Evolutionary conservation across 192 early-diverging fungal genomes (phyloP), one percentile per base, ranked within the genome.

Genomic region (Umbelopsis ramanniana): DNA sequence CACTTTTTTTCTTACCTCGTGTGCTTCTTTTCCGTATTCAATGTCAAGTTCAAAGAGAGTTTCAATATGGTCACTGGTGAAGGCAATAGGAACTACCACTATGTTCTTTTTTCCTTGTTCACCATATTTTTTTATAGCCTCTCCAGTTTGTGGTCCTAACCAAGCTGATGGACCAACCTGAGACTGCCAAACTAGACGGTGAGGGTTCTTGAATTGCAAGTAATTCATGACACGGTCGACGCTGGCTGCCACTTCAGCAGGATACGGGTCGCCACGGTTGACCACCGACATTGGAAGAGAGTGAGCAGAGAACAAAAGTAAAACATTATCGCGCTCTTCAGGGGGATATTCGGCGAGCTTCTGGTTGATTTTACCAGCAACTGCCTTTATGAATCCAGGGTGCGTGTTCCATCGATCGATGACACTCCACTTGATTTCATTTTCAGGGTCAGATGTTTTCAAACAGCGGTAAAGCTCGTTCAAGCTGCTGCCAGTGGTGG

Each of bases 31-130:
- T 4, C 91, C 93, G 73, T 97, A 98, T 73, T 98, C 97, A 21
- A 95, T 73, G 80, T 99, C 97, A 57, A 99, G 84, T 86, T 99
- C 97, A 87, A 89, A 99, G 67, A 99, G 78, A 4, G 97, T 99
- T 77, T 99, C 97, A 52, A 99, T 93, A 76, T 99, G 97, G 75
- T 99, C 97, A 29, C 91, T 93, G 2, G 96, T 96, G 66, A 99
- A 99, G 2, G 97, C 96, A 76, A 99, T 92, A 1, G 97, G 97
- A 3, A 99, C 91, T 38, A 96, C 76, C 19, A 97, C 81, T 26
- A 96, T 72, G 75, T 97, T 89, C 46, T 90, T 94, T 72, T 91
- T 80, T 0, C 95, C 95, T 33, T 83, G 80, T 55, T 90, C 85
- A 19, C 87, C 95, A 75, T 93, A 88, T 12, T 89, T 90, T 63